Percentiles rank a stretch among this genome's conserved stretches.
Evolutionary conservation across 805 yeast genomes (phyloP).

Genomic region (Candida sakaeoensis): DNA sequence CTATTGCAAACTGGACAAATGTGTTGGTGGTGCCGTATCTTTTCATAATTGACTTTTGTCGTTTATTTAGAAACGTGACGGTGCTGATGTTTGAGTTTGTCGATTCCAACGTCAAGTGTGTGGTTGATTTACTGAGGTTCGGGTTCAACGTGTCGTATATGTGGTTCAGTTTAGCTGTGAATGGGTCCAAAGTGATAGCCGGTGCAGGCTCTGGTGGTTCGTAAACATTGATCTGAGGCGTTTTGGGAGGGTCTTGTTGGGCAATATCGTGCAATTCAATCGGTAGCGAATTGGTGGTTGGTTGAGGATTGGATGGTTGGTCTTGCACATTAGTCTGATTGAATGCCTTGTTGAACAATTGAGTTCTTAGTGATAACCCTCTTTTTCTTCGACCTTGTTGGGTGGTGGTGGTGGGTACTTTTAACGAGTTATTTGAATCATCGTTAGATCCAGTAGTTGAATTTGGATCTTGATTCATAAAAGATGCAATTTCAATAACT

Average conservation of each 20-base stretch:
- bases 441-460: neutral
- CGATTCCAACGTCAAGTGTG: conserved; percentile 18
- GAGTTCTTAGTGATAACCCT: conserved; percentile 66
- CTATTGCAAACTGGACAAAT: conserved; percentile 13
- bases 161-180: conserved; percentile 15
- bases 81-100: conserved; percentile 16
- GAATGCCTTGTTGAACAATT: conserved; percentile 49
- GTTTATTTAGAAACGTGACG: conserved; percentile 15
- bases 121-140: conserved; percentile 20
- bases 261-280: conserved; percentile 7
- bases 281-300: no score
- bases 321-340: neutral
- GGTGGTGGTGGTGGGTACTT: conserved; percentile 13
- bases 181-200: conserved; percentile 3
- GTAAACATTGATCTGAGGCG: neutral
- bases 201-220: neutral
- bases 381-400: conserved; percentile 43
- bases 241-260: neutral
- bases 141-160: conserved; percentile 9
- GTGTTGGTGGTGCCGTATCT: conserved; percentile 13
- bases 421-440: conserved; percentile 2
- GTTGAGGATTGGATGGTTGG: no score
- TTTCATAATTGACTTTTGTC: conserved; percentile 12
- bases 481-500: neutral
- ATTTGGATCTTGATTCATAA: conserved; percentile 4